Evolutionary conservation across 768 basidiomycete species (phyloP).

Genomic region (Clitopilus hobsonii): DNA sequence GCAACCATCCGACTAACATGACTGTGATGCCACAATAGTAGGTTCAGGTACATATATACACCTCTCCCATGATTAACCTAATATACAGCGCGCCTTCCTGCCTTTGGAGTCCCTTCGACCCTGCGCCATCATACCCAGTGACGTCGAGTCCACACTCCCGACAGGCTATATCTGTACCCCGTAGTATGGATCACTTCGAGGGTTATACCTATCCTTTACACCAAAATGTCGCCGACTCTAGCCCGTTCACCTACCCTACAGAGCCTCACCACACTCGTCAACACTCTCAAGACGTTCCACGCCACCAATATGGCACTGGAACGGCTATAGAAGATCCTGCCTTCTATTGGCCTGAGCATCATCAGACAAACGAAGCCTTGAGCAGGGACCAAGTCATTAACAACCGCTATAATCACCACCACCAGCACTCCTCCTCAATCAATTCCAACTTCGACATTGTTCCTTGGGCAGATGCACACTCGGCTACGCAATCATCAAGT

Average conservation of each 20-base stretch:
- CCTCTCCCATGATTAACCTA: not conserved
- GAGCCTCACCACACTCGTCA: not conserved
- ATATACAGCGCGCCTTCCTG: not conserved
- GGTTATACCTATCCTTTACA: not conserved
- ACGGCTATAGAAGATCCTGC: not conserved
- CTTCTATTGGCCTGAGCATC: not conserved
- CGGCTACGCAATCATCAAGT: not conserved
- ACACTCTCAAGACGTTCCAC: not conserved
- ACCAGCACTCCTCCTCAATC: not conserved
- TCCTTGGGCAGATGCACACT: not conserved
- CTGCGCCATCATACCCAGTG: slow-evolving; percentile 1
- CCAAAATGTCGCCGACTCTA: not conserved
- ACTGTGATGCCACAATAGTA: slow-evolving; percentile 1
- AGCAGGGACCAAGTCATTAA: not conserved
- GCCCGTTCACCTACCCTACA: not conserved
- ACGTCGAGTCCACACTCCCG: not conserved
- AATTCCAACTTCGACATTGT: not conserved
- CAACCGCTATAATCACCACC: not conserved
- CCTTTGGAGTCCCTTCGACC: slow-evolving; percentile 1
- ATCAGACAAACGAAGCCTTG: not conserved
- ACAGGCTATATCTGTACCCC: not conserved
- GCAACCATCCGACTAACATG: slow-evolving; percentile 1
- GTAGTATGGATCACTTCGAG: not conserved
- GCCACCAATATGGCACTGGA: not conserved
- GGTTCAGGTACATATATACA: slow-evolving; percentile 1